Evolutionary conservation across 805 yeast species (phyloP).

Genomic region (Ogataea haglerorum): DNA sequence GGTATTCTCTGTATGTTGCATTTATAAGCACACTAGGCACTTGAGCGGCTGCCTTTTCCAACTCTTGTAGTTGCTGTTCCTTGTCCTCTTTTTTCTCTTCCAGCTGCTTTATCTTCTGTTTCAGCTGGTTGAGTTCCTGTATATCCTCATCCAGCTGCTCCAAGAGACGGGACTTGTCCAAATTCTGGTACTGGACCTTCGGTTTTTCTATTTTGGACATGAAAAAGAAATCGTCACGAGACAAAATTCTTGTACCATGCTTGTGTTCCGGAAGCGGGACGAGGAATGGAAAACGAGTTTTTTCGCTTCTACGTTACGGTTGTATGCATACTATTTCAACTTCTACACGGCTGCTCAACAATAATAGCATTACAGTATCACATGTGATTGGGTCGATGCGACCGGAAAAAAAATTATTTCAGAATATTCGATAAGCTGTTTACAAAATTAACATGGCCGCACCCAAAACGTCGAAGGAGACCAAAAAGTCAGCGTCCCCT

Average conservation of each 20-base stretch:
- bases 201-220: conserved; percentile 10
- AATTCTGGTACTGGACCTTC: conserved; percentile 24
- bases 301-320: neutral
- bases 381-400: conserved; percentile 10
- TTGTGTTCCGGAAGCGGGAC: too few relatives aligned
- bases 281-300: too few relatives aligned
- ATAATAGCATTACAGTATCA: neutral
- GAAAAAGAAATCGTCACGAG: conserved; percentile 4
- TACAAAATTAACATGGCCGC: conserved; percentile 2
- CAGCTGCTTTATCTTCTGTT: conserved; percentile 27
- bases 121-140: conserved; percentile 38
- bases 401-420: conserved; percentile 4
- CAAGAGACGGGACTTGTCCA: conserved; percentile 32
- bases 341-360: neutral
- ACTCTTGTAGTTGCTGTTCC: conserved; percentile 9
- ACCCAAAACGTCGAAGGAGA: conserved; percentile 3
- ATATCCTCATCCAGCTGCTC: conserved; percentile 44
- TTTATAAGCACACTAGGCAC: conserved; percentile 19
- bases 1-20: conserved; percentile 37
- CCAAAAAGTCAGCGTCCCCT: conserved; percentile 1
- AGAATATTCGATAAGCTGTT: conserved; percentile 9
- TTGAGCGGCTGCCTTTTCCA: conserved; percentile 15
- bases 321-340: neutral
- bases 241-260: neutral
- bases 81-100: conserved; percentile 16